Base-by-base conservation (phyloP, 129 eudicot species). In the Escallonia herrerae region DNA sequence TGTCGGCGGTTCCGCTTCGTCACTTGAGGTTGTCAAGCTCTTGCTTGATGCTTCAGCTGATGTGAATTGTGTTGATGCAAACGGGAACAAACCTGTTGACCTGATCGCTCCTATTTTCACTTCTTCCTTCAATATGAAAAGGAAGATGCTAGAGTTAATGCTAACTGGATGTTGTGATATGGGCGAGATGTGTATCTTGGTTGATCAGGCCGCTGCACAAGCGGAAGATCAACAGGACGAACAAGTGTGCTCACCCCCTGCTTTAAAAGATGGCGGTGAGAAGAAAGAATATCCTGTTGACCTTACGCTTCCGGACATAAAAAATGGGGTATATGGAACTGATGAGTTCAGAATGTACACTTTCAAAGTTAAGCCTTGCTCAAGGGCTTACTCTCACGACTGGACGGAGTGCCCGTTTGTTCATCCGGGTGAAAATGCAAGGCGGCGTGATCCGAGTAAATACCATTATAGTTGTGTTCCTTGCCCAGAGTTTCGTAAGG, bases 361-460 rank as follows among this genome's bases (percentile, higher is more conserved):
- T 38, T 89, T 89, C 70, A 89, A 89, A 78, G 81, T 89, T n/a
- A 85, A 85, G 78, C 95, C 95, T 63, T 89, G 96, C 50, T 89
- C 96, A 9, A 83, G 96, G 76, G 96, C 96, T 61, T 89, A 89
- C 73, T 89, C 96, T 41, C 96, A 89, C 59, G 96, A 89, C 70
- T 89, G 96, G 94, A 89, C 96, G 1, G 96, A 89, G 71, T 89
- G 96, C 71, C 96, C 96, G 2, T 89, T 89, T 68, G 95, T 83
- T 47, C 96, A 89, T 63, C 96, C 96, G 1, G 96, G 96, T 38
- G 96, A 89, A 60, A 85, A 89, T 43, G 96, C 96, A 5, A 85
- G 96, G 83, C 67, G 96, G 42, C 82, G 96, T 14, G 96, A 89
- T 55, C 96, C 94, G 9, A 61, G 90, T 46, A 85, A 89, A 78